Evolutionary conservation across 345 rosid species (phyloP), one percentile per base, ranked within the genome.

Genomic region (Zanthoxylum bungeanum): DNA sequence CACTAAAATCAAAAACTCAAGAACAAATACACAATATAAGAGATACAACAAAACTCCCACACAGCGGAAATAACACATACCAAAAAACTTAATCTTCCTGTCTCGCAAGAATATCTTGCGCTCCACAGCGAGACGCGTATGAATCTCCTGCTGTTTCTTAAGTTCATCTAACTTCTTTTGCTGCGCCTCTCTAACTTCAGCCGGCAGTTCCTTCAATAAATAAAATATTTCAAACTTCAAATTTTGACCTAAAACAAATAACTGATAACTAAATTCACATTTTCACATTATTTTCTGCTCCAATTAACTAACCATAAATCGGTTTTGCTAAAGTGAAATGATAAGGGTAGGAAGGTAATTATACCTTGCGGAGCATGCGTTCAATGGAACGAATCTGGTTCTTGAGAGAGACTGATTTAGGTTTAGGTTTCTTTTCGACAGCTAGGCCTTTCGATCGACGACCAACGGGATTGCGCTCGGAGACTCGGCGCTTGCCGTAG

Each of bases 321-420:
- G n/a, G n/a, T n/a, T n/a, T n/a, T n/a, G n/a, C n/a, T n/a, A n/a
- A n/a, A n/a, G n/a, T n/a, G n/a, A n/a, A n/a, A n/a, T n/a, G n/a
- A n/a, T n/a, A n/a, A 60, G 68, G 40, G 31, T 57, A 5, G n/a
- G 12, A 14, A 30, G 19, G 19, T 21, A 16, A 14, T 21, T 28
- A 30, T 40, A 92, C 99, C 93, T 93, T 96, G 71, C 98, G 98
- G 56, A 96, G 98, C 87, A 96, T 88, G 30, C 99, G 99, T 64
- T 89, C 99, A 37, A 85, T 66, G 74, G 98, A 93, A 73, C 99
- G 98, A 68, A 91, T 91, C 86, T 96, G 99, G 71, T 96, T 95
- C 84, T 91, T 95, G 71, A 89, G 84, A 25, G 98, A 85, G 67
- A 93, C 92, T 62, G 80, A 64, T 62, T 89, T 89, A 6, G 87